These are phyloP conservation scores for Quercus engelmannii DNA, from an alignment of 306 rosid genomes.

Conservation along the genomic window DNA sequence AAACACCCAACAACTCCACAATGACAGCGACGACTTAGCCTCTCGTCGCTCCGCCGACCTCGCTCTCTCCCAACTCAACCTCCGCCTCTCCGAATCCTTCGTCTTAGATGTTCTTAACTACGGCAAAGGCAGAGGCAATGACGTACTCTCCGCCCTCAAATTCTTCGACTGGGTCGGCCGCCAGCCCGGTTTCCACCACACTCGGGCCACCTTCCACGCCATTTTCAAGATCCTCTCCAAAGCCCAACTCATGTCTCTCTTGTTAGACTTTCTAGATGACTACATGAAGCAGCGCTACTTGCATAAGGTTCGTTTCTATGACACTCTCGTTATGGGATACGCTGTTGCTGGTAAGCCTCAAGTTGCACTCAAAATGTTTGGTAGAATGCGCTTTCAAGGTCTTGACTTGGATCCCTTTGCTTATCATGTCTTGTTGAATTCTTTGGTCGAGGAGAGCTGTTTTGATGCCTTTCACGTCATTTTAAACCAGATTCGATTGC, in stretches of 20 bases:
- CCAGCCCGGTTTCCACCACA: constrained; percentile 51
- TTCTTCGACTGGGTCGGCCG: constrained; percentile 96
- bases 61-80: constrained; percentile 45
- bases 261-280: constrained; percentile 48
- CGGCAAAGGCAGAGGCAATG: constrained; percentile 11
- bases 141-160: constrained; percentile 63
- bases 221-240: constrained; percentile 59
- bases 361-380: constrained; percentile 57
- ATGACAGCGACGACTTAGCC: constrained; percentile 15
- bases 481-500: constrained; percentile 41
- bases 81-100: constrained; percentile 45
- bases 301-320: constrained; percentile 38
- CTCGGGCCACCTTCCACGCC: constrained; percentile 55
- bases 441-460: constrained; percentile 49
- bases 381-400: constrained; percentile 69
- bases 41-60: constrained; percentile 21
- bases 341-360: constrained; percentile 71
- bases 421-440: constrained; percentile 59
- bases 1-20: not conserved
- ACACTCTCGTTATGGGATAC: constrained; percentile 70
- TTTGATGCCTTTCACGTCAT: constrained; percentile 44
- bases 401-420: constrained; percentile 50
- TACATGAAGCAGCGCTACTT: constrained; percentile 2
- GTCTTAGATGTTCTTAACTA: constrained; percentile 57
- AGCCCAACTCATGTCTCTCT: constrained; percentile 41